Percentiles rank a stretch among this genome's conserved stretches.
These are phyloP conservation scores for Nakazawaea molendinolei DNA, from an alignment of 805 yeast species.

Conservation along the genomic window DNA sequence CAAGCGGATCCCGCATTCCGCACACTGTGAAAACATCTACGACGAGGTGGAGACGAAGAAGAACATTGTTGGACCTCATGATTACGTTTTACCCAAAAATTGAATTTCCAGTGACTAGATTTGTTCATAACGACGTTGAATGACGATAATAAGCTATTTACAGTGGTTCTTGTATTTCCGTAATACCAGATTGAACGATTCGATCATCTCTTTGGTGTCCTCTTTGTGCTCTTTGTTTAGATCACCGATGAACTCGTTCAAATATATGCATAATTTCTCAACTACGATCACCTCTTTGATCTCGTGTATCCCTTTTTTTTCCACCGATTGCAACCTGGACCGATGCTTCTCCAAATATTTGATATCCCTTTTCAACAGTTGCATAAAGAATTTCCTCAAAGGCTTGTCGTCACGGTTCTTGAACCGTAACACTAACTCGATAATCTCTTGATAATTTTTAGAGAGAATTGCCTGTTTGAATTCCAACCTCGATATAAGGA, in stretches of 20 bases:
- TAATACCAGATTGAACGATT: not conserved
- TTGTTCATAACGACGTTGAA: too few relatives aligned
- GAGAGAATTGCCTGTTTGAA: conserved; percentile 6
- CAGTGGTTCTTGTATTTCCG: conserved; percentile 1
- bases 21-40: conserved; percentile 17
- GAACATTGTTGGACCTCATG: conserved; percentile 12
- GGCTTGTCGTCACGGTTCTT: not conserved
- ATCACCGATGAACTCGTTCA: conserved; percentile 3
- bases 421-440: conserved; percentile 2
- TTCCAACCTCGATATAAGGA: conserved; percentile 5
- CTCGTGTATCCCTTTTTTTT: not conserved
- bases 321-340: not conserved
- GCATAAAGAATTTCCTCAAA: conserved; percentile 5
- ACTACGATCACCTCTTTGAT: conserved; percentile 9
- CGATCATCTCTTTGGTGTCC: not conserved
- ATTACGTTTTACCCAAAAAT: conserved; percentile 1
- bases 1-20: conserved; percentile 11
- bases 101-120: too few relatives aligned
- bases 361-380: conserved; percentile 3
- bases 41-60: conserved; percentile 11
- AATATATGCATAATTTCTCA: conserved; percentile 5
- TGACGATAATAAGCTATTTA: conserved; percentile 1
- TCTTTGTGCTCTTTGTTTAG: not conserved
- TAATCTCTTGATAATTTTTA: conserved; percentile 5
- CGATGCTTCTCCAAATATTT: conserved; percentile 4